Evolutionary conservation across 352 stramenopile genomes (phyloP), one percentile per base, ranked within the genome.

Genomic region (Phytophthora ohioensis): DNA sequence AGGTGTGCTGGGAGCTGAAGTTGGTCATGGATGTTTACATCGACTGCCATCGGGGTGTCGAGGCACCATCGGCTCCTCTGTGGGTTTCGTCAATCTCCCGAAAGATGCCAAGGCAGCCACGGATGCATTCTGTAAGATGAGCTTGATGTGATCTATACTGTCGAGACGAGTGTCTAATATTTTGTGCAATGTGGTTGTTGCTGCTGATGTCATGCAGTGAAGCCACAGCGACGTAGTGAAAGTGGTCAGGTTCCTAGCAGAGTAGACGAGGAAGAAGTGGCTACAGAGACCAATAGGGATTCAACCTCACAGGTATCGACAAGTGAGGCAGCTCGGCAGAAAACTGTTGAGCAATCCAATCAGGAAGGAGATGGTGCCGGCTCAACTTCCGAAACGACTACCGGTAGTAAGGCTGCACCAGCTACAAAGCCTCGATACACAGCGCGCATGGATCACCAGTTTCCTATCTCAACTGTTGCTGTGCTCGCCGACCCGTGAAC

Each of bases 1-100:
- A 42, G 94, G 97, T 46, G 82, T 99, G 4, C 73, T 99, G 1
- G 97, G 97, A 15, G 97, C 97, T 2, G 95, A 98, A 66, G 92
- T 99, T 21, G 97, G 90, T 5, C 96, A 98, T 56, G 97, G 97
- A n/a, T 98, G 98, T 59, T 78, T 99, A 30, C 97, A 99, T 83
- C 83, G 96, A 21, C 85, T 99, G 47, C 97, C 97, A 30, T 81
- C 77, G 7, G 74, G 69, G 2, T 91, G 81, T 36, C 83, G 82
- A 17, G 34, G 57, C 13, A 87, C 84, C 0, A 79, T 86, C 38
- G 89, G 89, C 39, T 80, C 78, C 30, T 96, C 89, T 1, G 75
- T 95, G 31, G 89, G 89, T 1, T 96, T 93, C 71, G 84, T 95
- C 21, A 92, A 83, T 61, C 78, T 96, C 8, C 78, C 87, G 15